These are phyloP conservation scores for Mycena galopus DNA, from an alignment of 768 basidiomycete species.

Conservation along the genomic window DNA sequence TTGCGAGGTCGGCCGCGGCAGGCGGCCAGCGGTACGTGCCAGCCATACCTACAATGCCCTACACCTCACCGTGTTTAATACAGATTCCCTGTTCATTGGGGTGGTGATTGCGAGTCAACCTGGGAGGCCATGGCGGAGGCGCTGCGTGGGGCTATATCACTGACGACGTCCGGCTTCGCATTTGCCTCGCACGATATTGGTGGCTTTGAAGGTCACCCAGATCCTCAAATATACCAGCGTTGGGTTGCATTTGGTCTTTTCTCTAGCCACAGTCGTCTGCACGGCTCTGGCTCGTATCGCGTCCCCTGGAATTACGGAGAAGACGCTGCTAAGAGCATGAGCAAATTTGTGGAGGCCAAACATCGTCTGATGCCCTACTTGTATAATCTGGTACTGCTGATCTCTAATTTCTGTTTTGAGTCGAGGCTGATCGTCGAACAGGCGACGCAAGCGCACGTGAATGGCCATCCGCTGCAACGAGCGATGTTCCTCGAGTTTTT, in stretches of 20 bases:
- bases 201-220: conserved; percentile 82
- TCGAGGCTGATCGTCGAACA: conserved; percentile 37
- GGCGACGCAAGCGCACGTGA: conserved; percentile 65
- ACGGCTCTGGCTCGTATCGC: conserved; percentile 80
- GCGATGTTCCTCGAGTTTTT: conserved; percentile 79
- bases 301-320: conserved; percentile 85
- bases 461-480: conserved; percentile 69
- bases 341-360: conserved; percentile 71
- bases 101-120: conserved; percentile 82
- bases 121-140: conserved; percentile 87
- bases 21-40: conserved; percentile 72
- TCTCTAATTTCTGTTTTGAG: background rate
- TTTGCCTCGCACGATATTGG: conserved; percentile 85
- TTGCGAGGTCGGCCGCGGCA: conserved; percentile 75
- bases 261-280: conserved; percentile 81
- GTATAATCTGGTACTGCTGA: conserved; percentile 61
- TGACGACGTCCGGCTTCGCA: conserved; percentile 77
- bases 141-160: conserved; percentile 72
- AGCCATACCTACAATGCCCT: background rate
- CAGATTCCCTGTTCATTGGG: conserved; percentile 70
- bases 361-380: conserved; percentile 84
- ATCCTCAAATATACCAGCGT: conserved; percentile 77
- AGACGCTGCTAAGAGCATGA: conserved; percentile 74
- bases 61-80: conserved; percentile 1
- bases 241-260: conserved; percentile 85